Evolutionary conservation across 805 yeast genomes (phyloP), one percentile per base, ranked within the genome.

Genomic region (Saturnispora sanitii): DNA sequence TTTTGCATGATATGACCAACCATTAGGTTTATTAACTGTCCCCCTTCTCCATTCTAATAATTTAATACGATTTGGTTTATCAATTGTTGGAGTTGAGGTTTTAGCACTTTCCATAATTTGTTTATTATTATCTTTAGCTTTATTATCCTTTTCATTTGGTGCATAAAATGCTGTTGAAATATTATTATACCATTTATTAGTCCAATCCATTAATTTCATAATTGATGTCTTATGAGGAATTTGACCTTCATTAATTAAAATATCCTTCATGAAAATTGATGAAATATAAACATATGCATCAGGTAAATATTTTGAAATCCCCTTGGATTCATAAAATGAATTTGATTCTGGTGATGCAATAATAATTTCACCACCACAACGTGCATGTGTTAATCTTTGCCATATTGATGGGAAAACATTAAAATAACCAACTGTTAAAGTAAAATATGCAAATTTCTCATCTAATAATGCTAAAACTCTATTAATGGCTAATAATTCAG

Each of bases 1-100:
- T 56, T 92, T 92, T 12, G 98, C 97, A 56, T 92, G 98, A 58
- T 92, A 92, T 0, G 96, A 84, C 97, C 98, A 90, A 1, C 98
- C 98, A 22, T 67, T 71, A 1, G 78, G 72, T 6, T 82, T 73
- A 54, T 86, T 85, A 3, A 86, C 95, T 3, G 77, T 65, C 1
- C 98, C 98, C 37, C 73, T 76, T 53, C 74, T 71, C 98, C 98
- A 92, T 59, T 90, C 97, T 42, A 68, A 68, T 28, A 92, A 63
- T 16, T 63, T 59, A 23, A 90, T 77, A 27, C 64, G 49, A 15
- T 66, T 62, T 31, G 40, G 37, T 31, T 32, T 35, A 18, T 40
- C 42, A 17, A 42, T 16, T 28, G 33, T 29, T 6, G 11, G 7
- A 23, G 7, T 11, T 4, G 27, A 8, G 4, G 26, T 5, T 16